These are phyloP conservation scores for Mycosphaerella arachidis DNA, from an alignment of 2,329 filamentous ascomycete species.

Conservation along the genomic window DNA sequence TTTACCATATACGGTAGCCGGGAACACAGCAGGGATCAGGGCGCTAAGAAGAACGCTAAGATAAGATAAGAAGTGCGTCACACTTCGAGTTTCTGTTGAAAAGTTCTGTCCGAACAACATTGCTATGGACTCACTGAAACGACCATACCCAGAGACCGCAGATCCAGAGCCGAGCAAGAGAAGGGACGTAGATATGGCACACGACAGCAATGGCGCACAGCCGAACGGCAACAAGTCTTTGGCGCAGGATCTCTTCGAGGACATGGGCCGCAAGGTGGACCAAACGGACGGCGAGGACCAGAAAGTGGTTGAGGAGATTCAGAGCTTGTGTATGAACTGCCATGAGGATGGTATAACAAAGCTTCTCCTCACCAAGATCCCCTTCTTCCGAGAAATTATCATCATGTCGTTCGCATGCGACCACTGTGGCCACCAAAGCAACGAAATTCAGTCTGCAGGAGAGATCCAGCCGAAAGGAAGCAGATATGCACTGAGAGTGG, in stretches of 20 bases:
- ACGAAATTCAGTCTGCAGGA: conserved; percentile 88
- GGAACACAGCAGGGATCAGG: not conserved
- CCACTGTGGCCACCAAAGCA: conserved; percentile 84
- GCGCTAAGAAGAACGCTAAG: not conserved
- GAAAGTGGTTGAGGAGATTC: conserved; percentile 51
- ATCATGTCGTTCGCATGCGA: conserved; percentile 95
- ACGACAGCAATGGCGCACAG: conserved; percentile 7
- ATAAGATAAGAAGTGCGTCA: not conserved
- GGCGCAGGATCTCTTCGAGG: conserved; percentile 48
- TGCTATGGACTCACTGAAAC: conserved; percentile 2
- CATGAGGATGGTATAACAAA: conserved; percentile 66
- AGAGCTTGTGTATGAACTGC: conserved; percentile 54
- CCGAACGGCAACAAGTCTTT: conserved; percentile 26
- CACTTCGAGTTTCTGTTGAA: not conserved
- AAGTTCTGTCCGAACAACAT: not conserved
- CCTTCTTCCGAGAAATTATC: conserved; percentile 95
- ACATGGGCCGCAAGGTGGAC: conserved; percentile 48
- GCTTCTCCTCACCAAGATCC: conserved; percentile 84
- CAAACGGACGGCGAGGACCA: conserved; percentile 38
- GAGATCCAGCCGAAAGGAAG: conserved; percentile 85
- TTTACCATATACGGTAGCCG: not conserved
- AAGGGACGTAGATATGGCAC: conserved; percentile 10
- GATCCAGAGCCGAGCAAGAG: not conserved
- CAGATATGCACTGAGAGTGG: conserved; percentile 77
- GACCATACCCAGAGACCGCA: not conserved